These are phyloP conservation scores for Malus hybrid DNA, from an alignment of 331 rosid species.

Conservation along the genomic window DNA sequence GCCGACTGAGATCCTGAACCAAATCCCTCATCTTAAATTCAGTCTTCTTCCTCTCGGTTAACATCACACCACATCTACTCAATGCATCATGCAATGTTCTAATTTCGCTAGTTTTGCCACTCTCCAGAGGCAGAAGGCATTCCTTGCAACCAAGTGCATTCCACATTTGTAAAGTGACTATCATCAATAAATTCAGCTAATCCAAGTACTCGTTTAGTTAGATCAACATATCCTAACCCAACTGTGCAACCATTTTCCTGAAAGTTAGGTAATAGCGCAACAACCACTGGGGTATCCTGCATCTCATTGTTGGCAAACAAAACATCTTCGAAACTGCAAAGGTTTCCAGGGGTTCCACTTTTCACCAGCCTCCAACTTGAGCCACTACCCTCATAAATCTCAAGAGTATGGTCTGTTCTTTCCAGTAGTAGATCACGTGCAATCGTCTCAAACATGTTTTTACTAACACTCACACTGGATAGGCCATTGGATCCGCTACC, in stretches of 20 bases:
- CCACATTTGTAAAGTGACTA: constrained; percentile 81
- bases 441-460: constrained; percentile 82
- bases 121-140: constrained; percentile 68
- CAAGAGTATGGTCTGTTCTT: constrained; percentile 85
- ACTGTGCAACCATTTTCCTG: constrained; percentile 73
- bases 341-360: constrained; percentile 95
- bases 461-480: constrained; percentile 75
- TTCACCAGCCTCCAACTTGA: constrained; percentile 76
- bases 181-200: constrained; percentile 89
- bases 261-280: constrained; percentile 59
- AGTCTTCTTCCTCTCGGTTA: constrained; percentile 79
- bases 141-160: constrained; percentile 98
- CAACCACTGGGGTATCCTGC: constrained; percentile 91
- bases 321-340: constrained; percentile 80
- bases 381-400: constrained; percentile 92
- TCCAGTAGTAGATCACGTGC: constrained; percentile 81
- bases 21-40: constrained; percentile 88
- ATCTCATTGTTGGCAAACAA: constrained; percentile 92
- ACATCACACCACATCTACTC: constrained; percentile 80
- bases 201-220: constrained; percentile 80
- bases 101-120: constrained; percentile 52
- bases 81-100: constrained; percentile 58
- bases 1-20: constrained; percentile 84
- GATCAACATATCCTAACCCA: constrained; percentile 77
- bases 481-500: constrained; percentile 63